Evolutionary conservation across 164 flowering plant genomes (phyloP).

Genomic region (Sextonia rubra): DNA sequence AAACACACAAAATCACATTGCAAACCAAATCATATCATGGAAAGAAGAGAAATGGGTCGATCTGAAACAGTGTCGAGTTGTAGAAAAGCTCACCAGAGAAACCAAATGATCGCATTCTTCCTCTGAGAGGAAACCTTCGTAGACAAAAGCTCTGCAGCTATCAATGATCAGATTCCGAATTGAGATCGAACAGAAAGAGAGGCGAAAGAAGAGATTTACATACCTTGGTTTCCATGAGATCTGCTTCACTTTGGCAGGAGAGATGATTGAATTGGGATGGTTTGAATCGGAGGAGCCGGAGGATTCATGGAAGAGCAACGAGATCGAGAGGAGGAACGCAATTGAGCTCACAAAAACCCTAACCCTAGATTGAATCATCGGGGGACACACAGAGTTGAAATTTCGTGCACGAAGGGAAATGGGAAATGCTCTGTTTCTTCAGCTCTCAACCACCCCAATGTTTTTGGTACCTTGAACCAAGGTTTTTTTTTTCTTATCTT

Average conservation of each 20-base stretch:
- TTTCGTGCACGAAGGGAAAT: neutral
- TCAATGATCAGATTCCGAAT: neutral
- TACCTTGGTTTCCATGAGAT: slow-evolving; percentile 89
- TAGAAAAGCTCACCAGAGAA: slow-evolving; percentile 50
- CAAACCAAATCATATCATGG: neutral
- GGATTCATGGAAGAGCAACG: slow-evolving; percentile 24
- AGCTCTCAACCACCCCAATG: neutral
- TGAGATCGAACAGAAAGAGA: neutral
- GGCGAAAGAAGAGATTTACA: slow-evolving; percentile 13
- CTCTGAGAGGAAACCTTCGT: slow-evolving; percentile 78
- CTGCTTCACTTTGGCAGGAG: slow-evolving; percentile 65
- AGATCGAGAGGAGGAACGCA: slow-evolving; percentile 24
- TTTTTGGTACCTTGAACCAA: too few relatives aligned
- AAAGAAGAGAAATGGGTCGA: neutral
- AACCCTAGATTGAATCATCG: slow-evolving; percentile 10
- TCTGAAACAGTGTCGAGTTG: neutral
- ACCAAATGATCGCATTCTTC: slow-evolving; percentile 93
- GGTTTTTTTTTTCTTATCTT: too few relatives aligned
- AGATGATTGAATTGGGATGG: slow-evolving; percentile 21
- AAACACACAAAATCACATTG: neutral
- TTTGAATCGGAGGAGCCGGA: slow-evolving; percentile 22
- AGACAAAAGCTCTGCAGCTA: slow-evolving; percentile 77
- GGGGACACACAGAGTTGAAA: neutral
- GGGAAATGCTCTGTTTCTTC: neutral
- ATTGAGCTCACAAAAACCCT: slow-evolving; percentile 15